Evolutionary conservation across 2,329 filamentous ascomycete species (phyloP).

Genomic region (Penicillium fuscoglaucum): DNA sequence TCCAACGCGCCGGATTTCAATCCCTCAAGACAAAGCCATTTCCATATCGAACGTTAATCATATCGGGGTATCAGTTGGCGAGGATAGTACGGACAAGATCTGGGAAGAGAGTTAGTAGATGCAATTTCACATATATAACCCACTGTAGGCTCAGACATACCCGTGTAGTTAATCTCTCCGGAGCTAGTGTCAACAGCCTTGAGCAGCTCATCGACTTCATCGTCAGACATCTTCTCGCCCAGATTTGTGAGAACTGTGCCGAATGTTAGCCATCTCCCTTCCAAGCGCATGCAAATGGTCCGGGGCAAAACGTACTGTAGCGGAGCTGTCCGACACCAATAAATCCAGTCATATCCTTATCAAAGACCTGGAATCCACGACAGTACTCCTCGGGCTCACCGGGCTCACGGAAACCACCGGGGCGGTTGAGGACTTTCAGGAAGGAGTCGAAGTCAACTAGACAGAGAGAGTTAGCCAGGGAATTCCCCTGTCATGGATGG

Average conservation of each 20-base stretch:
- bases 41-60: conserved; percentile 22
- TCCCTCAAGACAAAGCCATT: conserved; percentile 11
- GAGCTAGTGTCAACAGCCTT: conserved; percentile 97
- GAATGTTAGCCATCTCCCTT: conserved; percentile 6
- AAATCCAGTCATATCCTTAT: conserved; percentile 98
- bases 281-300: not conserved
- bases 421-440: conserved; percentile 93
- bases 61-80: conserved; percentile 63
- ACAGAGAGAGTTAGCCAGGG: conserved; percentile 4
- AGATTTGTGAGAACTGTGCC: conserved; percentile 81
- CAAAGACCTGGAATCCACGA: conserved; percentile 97
- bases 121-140: not conserved
- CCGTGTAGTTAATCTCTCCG: conserved; percentile 96
- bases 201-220: conserved; percentile 97
- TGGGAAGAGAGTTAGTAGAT: conserved; percentile 34
- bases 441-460: conserved; percentile 97
- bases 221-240: conserved; percentile 98
- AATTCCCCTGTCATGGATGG: not conserved
- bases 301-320: conserved; percentile 59
- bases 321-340: conserved; percentile 97
- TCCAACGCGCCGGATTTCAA: conserved; percentile 11
- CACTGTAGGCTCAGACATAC: conserved; percentile 52
- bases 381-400: conserved; percentile 98
- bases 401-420: conserved; percentile 95
- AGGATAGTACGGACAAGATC: conserved; percentile 85